A percentile compares a stretch with the other conserved stretches of the same genome.
Evolutionary conservation across 805 yeast species (phyloP).

Genomic region (Candida berthetii): DNA sequence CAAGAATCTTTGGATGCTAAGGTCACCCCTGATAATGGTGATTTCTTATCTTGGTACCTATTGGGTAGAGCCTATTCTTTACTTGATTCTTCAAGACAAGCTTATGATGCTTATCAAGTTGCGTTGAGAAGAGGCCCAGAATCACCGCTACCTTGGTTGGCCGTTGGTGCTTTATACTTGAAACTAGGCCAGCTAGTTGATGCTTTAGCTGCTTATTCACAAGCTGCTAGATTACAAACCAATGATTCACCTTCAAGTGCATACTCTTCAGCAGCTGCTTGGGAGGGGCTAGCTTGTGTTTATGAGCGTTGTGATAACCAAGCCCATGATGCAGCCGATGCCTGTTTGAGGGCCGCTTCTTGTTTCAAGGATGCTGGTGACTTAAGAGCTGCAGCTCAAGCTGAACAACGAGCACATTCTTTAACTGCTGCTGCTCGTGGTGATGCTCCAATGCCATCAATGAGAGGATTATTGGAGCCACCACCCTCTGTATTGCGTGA

Average conservation of each 20-base stretch:
- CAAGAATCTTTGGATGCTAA: slow-evolving; percentile 6
- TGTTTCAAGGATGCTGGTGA: slow-evolving; percentile 45
- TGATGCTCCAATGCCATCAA: slow-evolving; percentile 37
- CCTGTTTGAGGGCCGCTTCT: slow-evolving; percentile 44
- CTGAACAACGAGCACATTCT: slow-evolving; percentile 37
- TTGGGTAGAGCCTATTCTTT: slow-evolving; percentile 46
- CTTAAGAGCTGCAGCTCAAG: slow-evolving; percentile 29
- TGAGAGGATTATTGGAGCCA: slow-evolving; percentile 41
- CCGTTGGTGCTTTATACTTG: slow-evolving; percentile 56
- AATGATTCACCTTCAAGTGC: slow-evolving; percentile 37
- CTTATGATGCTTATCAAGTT: slow-evolving; percentile 50
- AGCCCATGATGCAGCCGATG: slow-evolving; percentile 52
- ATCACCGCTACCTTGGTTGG: slow-evolving; percentile 60
- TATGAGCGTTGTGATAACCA: slow-evolving; percentile 61
- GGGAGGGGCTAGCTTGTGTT: slow-evolving; percentile 61
- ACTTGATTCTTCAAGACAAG: slow-evolving; percentile 38
- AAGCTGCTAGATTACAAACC: slow-evolving; percentile 47
- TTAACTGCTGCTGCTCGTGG: slow-evolving; percentile 36
- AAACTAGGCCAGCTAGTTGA: slow-evolving; percentile 56
- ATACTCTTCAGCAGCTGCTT: slow-evolving; percentile 44
- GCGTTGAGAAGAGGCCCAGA: slow-evolving; percentile 46
- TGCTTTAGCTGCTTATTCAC: slow-evolving; percentile 62
- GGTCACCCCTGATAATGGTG: slow-evolving; percentile 22
- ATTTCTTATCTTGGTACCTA: slow-evolving; percentile 52
- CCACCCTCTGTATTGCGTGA: slow-evolving; percentile 29